These are phyloP conservation scores for Actinidia chinensis DNA, from an alignment of 179 eudicot species.

Conservation along the genomic window DNA sequence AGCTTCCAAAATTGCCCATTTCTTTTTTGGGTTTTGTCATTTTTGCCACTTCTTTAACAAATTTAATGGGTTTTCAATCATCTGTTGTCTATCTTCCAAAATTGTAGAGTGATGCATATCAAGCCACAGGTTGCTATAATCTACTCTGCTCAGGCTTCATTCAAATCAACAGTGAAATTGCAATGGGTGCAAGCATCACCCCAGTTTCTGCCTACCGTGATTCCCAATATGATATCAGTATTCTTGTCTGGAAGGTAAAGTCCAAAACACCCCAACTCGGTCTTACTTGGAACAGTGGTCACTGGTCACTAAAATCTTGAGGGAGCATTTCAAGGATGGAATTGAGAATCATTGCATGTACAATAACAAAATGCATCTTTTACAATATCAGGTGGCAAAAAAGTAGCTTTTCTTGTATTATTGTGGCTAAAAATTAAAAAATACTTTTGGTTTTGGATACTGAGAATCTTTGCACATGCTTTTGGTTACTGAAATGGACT, in stretches of 20 bases:
- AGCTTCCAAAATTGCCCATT: constrained; percentile 15
- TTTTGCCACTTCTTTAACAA: not conserved
- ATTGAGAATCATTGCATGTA: not conserved
- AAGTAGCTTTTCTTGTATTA: constrained; percentile 1
- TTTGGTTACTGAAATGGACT: not conserved
- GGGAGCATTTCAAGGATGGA: not conserved
- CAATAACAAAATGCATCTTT: not conserved
- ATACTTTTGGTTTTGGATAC: constrained; percentile 16
- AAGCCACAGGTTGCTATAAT: constrained; percentile 53
- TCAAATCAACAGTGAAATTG: constrained; percentile 44
- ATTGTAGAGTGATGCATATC: constrained; percentile 45
- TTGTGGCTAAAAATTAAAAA: not conserved
- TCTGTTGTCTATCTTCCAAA: not conserved
- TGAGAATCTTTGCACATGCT: constrained; percentile 30
- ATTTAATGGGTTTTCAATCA: not conserved
- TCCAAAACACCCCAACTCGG: constrained; percentile 24
- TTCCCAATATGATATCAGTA: constrained; percentile 39
- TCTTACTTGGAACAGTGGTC: not conserved
- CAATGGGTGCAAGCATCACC: constrained; percentile 45
- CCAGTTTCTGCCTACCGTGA: constrained; percentile 38
- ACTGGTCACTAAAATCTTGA: not conserved
- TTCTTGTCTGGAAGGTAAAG: constrained; percentile 44
- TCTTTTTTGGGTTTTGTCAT: not conserved
- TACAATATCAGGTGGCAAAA: not conserved
- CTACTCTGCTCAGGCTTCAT: constrained; percentile 50